Conservation (phyloP, 192 early-diverging fungal species). For the Mortierella antarctica region DNA sequence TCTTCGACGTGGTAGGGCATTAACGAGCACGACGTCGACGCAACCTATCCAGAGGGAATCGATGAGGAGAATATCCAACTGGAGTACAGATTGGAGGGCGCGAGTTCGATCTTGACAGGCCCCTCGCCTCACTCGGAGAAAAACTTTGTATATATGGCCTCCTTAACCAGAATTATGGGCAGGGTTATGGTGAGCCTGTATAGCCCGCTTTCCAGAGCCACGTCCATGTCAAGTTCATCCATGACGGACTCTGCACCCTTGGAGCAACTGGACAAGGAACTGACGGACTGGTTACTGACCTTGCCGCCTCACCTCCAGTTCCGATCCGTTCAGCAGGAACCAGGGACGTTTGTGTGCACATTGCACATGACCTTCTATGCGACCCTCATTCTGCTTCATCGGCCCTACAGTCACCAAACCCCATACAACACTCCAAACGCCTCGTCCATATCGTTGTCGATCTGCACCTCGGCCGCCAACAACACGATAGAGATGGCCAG, state of each 20-base stretch:
- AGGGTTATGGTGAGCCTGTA: constrained; percentile 53
- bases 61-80: constrained; percentile 50
- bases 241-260: constrained; percentile 57
- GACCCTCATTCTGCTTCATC: constrained; percentile 63
- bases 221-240: constrained; percentile 16
- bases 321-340: constrained; percentile 51
- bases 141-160: constrained; percentile 54
- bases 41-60: constrained; percentile 61
- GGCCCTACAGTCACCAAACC: constrained; percentile 58
- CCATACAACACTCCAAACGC: constrained; percentile 15
- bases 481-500: constrained; percentile 55
- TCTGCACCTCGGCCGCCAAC: constrained; percentile 55
- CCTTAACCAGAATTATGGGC: constrained; percentile 47
- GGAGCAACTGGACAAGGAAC: constrained; percentile 57
- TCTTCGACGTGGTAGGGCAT: constrained; percentile 43
- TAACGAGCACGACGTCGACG: constrained; percentile 67
- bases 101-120: constrained; percentile 16
- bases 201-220: constrained; percentile 41
- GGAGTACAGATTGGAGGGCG: constrained; percentile 32
- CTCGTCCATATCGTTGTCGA: constrained; percentile 45
- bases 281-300: constrained; percentile 58
- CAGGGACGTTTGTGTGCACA: constrained; percentile 47
- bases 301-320: constrained; percentile 65
- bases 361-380: constrained; percentile 67
- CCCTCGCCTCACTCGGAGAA: constrained; percentile 41